Percentiles rank a stretch among this genome's conserved stretches.
Conservation (phyloP, 1,284 basidiomycete genomes). For the Naganishia sp. region DNA sequence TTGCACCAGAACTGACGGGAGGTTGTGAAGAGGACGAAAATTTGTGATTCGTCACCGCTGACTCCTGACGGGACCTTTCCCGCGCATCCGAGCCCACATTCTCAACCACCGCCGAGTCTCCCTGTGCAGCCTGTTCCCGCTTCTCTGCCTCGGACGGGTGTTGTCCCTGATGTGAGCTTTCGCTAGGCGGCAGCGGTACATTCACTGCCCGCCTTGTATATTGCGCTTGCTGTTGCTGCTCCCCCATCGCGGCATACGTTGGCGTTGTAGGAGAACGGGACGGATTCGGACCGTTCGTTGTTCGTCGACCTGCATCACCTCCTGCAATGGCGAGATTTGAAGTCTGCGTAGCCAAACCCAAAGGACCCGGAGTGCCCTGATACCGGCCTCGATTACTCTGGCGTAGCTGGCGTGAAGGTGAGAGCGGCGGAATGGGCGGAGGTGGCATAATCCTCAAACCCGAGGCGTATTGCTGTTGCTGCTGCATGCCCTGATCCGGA, state of each 20-base stretch:
- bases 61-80: not conserved
- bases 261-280: constrained; percentile 6
- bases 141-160: constrained; percentile 4
- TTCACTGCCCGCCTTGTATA: not conserved
- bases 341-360: not conserved
- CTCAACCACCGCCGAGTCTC: constrained; percentile 10
- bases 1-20: constrained; percentile 1
- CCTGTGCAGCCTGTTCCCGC: constrained; percentile 11
- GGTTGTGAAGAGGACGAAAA: not conserved
- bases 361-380: not conserved
- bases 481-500: constrained; percentile 7
- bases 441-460: constrained; percentile 13
- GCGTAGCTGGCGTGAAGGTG: constrained; percentile 17
- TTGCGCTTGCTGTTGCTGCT: constrained; percentile 19
- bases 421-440: constrained; percentile 22
- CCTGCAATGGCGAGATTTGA: not conserved
- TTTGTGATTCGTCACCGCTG: not conserved
- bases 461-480: constrained; percentile 17
- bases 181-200: constrained; percentile 20
- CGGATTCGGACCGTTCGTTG: not conserved
- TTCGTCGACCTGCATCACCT: not conserved
- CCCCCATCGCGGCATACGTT: not conserved
- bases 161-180: constrained; percentile 20
- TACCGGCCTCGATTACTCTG: not conserved
- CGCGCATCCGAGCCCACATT: constrained; percentile 1